Evolutionary conservation across 2,329 filamentous ascomycete species (phyloP).

Genomic region (Elsinoe ampelina): DNA sequence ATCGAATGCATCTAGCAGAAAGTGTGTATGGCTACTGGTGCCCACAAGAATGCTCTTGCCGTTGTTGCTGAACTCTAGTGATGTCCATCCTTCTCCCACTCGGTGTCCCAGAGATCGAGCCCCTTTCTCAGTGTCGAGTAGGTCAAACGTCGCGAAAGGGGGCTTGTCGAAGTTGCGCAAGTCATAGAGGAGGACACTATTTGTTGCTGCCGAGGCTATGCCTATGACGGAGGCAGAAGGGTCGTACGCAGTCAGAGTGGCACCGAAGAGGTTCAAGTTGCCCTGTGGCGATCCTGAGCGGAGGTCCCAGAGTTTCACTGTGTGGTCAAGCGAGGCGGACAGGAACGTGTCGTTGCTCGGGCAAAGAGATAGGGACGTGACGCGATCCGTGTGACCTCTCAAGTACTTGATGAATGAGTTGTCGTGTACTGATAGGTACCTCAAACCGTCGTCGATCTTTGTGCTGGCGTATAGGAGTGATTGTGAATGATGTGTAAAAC

Average conservation of each 20-base stretch:
- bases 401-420: conserved; percentile 97
- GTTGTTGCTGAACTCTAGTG: conserved; percentile 91
- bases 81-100: conserved; percentile 60
- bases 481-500: conserved; percentile 84
- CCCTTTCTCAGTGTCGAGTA: conserved; percentile 54
- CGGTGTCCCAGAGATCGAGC: conserved; percentile 43
- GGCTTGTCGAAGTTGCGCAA: conserved; percentile 86
- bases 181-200: conserved; percentile 81
- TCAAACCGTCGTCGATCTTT: conserved; percentile 83
- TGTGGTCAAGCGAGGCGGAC: conserved; percentile 83
- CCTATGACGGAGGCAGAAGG: conserved; percentile 88
- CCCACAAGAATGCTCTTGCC: conserved; percentile 78
- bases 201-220: conserved; percentile 70
- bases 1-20: conserved; percentile 86
- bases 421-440: conserved; percentile 84
- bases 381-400: conserved; percentile 73
- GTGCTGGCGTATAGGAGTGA: conserved; percentile 94
- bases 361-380: conserved; percentile 75
- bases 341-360: conserved; percentile 86
- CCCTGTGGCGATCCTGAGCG: conserved; percentile 71
- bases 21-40: conserved; percentile 77
- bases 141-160: conserved; percentile 78
- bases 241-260: conserved; percentile 81
- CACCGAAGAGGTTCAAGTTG: conserved; percentile 67
- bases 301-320: conserved; percentile 83